Conservation (phyloP, 2,329 filamentous ascomycete species). For the Trichocomaceae sp. region DNA sequence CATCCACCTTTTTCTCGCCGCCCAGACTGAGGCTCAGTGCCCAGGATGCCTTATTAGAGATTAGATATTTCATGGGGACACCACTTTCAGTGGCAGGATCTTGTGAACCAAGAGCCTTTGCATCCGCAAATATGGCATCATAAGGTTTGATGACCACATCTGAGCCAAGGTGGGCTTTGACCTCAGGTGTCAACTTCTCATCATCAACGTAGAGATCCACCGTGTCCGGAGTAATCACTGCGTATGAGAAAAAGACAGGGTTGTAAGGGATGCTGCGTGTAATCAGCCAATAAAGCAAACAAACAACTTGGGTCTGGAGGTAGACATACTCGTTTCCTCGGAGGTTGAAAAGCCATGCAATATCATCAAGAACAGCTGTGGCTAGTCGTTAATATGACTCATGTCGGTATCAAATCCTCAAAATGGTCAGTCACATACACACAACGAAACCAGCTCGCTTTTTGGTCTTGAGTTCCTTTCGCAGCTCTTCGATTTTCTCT, state of each 20-base stretch:
- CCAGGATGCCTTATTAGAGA: conserved; percentile 90
- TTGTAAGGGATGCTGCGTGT: conserved; percentile 80
- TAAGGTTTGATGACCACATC: conserved; percentile 76
- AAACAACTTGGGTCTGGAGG: not conserved
- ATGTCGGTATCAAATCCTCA: not conserved
- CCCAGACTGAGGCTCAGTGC: conserved; percentile 80
- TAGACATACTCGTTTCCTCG: conserved; percentile 68
- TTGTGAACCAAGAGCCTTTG: conserved; percentile 55
- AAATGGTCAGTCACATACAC: conserved; percentile 39
- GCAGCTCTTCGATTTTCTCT: conserved; percentile 75
- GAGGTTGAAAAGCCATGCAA: conserved; percentile 98
- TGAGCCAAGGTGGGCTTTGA: conserved; percentile 61
- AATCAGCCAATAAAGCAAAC: not conserved
- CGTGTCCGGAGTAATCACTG: conserved; percentile 68
- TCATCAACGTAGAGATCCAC: conserved; percentile 81
- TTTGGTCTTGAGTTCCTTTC: conserved; percentile 88
- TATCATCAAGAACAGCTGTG: conserved; percentile 78
- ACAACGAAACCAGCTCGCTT: conserved; percentile 81
- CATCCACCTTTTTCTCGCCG: conserved; percentile 77
- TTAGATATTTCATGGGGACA: conserved; percentile 61
- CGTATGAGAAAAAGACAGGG: conserved; percentile 97
- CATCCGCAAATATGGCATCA: conserved; percentile 69
- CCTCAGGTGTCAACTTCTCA: conserved; percentile 64
- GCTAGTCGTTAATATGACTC: not conserved
- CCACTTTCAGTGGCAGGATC: conserved; percentile 27